A percentile compares a stretch with the other conserved stretches of the same genome.
phyloP scores from a whole-genome alignment of 352 stramenopile genomes.

The Phytophthora europaea region DNA sequence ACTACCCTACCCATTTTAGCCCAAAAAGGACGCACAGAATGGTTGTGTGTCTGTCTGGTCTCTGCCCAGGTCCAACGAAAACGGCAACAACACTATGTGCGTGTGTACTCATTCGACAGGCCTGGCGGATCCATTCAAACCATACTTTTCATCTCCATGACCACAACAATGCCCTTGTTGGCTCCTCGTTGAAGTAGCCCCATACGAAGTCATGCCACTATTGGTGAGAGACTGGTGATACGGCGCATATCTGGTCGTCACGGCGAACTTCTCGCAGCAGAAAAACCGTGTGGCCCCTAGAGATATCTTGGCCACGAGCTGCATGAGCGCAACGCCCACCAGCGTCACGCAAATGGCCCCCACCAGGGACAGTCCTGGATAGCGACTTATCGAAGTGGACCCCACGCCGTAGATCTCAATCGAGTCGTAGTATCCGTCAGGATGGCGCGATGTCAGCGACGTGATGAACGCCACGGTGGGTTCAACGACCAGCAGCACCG shows the following conservation, averaged over 20 bases:
- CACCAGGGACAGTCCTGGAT: slow-evolving; percentile 36
- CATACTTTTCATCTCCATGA: not conserved
- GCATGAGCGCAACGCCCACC: slow-evolving; percentile 63
- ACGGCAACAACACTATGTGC: not conserved
- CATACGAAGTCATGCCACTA: slow-evolving; percentile 33
- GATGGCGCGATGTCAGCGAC: slow-evolving; percentile 19
- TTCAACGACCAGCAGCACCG: slow-evolving; percentile 42
- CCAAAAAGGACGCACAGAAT: not conserved
- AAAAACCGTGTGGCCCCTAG: slow-evolving; percentile 53
- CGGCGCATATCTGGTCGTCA: slow-evolving; percentile 19
- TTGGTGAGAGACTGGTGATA: slow-evolving; percentile 14
- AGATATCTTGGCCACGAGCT: slow-evolving; percentile 56
- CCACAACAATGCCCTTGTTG: not conserved
- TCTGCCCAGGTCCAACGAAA: no score
- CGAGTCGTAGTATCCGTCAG: slow-evolving; percentile 18
- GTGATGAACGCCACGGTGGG: slow-evolving; percentile 42
- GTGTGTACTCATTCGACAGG: not conserved
- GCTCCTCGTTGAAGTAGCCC: slow-evolving; percentile 21
- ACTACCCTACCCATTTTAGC: no score
- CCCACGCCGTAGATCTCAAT: slow-evolving; percentile 40
- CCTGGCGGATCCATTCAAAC: not conserved
- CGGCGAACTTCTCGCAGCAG: slow-evolving; percentile 55
- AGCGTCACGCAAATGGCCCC: slow-evolving; percentile 47
- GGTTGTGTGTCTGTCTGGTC: not conserved
- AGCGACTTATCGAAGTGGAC: slow-evolving; percentile 25